These are phyloP conservation scores for Bryum argenteum DNA, from an alignment of 225 moss, liverwort and hornwort genomes.

Conservation along the genomic window DNA sequence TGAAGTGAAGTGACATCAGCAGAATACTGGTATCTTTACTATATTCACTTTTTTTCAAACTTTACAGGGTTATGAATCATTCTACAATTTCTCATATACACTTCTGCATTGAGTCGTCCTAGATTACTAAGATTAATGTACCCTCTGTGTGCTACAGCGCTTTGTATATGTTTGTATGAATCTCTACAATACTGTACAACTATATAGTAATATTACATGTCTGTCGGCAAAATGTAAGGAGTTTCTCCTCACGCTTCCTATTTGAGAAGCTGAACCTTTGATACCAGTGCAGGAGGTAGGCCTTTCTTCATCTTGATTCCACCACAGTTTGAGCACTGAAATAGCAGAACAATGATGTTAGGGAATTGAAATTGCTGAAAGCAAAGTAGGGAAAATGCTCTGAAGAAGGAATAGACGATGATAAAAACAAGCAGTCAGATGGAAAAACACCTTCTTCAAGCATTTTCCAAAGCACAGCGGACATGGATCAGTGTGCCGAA, in stretches of 20 bases:
- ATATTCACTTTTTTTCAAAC: too few species aligned
- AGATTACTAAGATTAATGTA: neutral
- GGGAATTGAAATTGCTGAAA: too few species aligned
- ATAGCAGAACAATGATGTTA: neutral
- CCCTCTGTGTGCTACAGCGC: neutral
- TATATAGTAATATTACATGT: neutral
- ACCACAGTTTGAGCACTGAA: conserved; percentile 73
- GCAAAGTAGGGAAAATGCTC: too few species aligned
- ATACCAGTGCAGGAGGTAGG: conserved; percentile 32
- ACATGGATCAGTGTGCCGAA: conserved; percentile 59
- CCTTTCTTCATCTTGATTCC: conserved; percentile 70
- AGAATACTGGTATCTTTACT: too few species aligned
- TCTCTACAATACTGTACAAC: conserved; percentile 25
- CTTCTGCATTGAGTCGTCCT: neutral
- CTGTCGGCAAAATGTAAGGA: neutral
- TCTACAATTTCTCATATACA: too few species aligned
- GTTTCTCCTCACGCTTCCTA: neutral
- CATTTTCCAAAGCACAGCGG: conserved; percentile 82
- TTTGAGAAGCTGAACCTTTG: conserved; percentile 1
- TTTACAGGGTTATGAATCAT: too few species aligned
- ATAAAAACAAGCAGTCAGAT: neutral
- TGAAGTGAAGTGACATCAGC: too few species aligned
- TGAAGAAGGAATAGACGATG: too few species aligned
- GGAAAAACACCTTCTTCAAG: conserved; percentile 70
- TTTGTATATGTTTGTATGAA: neutral